Conservation (phyloP, 2,329 filamentous ascomycete species). For the Cyclaneusma minus region DNA sequence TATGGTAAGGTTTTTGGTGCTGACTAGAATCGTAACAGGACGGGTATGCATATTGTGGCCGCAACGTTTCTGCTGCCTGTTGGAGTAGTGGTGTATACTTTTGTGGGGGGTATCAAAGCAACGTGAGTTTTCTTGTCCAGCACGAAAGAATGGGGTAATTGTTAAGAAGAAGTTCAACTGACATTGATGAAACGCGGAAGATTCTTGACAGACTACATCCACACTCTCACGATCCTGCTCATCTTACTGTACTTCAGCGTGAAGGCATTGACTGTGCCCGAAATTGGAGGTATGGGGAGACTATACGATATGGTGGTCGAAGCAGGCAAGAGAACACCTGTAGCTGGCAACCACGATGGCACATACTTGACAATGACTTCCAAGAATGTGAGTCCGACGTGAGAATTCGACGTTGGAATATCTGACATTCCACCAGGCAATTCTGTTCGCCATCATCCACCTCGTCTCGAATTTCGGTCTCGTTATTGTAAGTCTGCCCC, state of each 20-base stretch:
- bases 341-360: constrained; percentile 34
- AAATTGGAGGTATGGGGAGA: constrained; percentile 29
- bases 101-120: constrained; percentile 24
- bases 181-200: background rate
- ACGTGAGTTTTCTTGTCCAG: constrained; percentile 13
- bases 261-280: constrained; percentile 27
- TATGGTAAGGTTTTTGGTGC: too few species aligned
- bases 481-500: constrained; percentile 24
- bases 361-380: constrained; percentile 41
- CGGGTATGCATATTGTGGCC: constrained; percentile 33
- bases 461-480: constrained; percentile 33
- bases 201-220: constrained; percentile 32
- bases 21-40: constrained; percentile 17
- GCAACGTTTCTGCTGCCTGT: constrained; percentile 28
- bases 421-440: constrained; percentile 18
- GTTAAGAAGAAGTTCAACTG: background rate
- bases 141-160: background rate
- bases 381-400: constrained; percentile 21
- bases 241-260: constrained; percentile 32
- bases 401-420: background rate
- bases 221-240: constrained; percentile 37
- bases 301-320: constrained; percentile 34
- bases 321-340: constrained; percentile 26
- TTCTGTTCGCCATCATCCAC: constrained; percentile 33
- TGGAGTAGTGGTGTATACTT: constrained; percentile 23